Base-by-base conservation (phyloP, 179 eudicot species). In the Spergularia azorica region DNA sequence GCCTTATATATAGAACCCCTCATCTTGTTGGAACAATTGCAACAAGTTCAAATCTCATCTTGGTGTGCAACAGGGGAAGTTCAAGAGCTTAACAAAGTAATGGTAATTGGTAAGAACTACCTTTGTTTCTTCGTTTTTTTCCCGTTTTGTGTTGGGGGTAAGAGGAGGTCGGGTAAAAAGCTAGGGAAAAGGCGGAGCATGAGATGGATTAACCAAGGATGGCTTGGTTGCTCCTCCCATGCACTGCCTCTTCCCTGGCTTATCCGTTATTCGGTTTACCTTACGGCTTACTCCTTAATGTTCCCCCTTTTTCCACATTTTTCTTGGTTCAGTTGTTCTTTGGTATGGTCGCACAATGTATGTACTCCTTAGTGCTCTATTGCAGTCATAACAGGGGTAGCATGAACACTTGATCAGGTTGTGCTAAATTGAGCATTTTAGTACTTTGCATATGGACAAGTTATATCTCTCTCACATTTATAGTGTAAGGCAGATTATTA, bases 231-330 rank as follows among this genome's bases (percentile, higher is more conserved):
- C 77, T 81, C 84, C 67, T 87, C 85, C 78, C 88, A 75, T 87
- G 88, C 90, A 85, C 86, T 85, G 86, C 88, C 86, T 85, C 88
- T 87, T 87, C 88, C 90, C 88, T 85, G 88, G 88, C 88, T 80
- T 56, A 62, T 5, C 2, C 13, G 6, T 11, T 3, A 0, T 20
- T 17, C 32, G 32, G 32, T 26, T 26, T 26, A 26, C 32, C 32
- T 26, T 26, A 26, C 32, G 12, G 8, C 41, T 67, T 6, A 18
- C 6, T 61, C 16, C n/a, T 26, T 51, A 12, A 48, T 3, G 41
- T 21, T 5, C 8, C 8, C 5, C 48, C 48, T 43, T 43, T 43
- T 43, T 7, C 48, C 32, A 26, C 32, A 26, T 26, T 26, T 26
- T 26, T 26, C 2, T 26, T 26, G 32, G 32, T 26, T 26, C 32